A percentile compares a stretch with the other conserved stretches of the same genome.
phyloP scores from a whole-genome alignment of 495 filamentous ascomycete species.

The Aspergillus cristatus region DNA sequence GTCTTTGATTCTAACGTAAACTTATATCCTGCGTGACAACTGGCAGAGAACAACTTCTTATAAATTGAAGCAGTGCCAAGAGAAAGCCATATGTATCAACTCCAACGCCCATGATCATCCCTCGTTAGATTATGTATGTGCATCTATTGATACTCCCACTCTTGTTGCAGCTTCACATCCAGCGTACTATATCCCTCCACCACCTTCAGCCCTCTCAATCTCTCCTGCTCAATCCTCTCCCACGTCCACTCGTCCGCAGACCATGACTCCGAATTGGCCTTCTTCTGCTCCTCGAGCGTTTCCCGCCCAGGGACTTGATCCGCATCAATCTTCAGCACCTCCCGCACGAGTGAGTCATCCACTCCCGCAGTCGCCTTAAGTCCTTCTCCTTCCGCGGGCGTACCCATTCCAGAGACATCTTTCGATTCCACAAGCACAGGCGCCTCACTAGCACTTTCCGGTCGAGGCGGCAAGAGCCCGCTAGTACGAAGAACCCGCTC shows the following conservation, averaged over 20 bases:
- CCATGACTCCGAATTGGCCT: conserved; percentile 28
- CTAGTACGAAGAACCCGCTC: conserved; percentile 62
- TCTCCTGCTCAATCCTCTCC: conserved; percentile 48
- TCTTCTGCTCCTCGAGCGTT: conserved; percentile 22
- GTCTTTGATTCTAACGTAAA: too few relatives aligned
- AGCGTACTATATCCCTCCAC: conserved; percentile 43
- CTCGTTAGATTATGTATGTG: too few relatives aligned
- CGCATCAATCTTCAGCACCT: conserved; percentile 26
- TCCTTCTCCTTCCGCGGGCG: conserved; percentile 25
- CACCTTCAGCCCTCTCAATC: conserved; percentile 43
- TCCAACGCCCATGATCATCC: too few relatives aligned
- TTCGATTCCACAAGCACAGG: conserved; percentile 5
- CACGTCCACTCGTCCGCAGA: conserved; percentile 40
- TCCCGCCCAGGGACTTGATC: conserved; percentile 19
- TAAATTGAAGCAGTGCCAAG: too few relatives aligned
- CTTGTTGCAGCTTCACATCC: conserved; percentile 35
- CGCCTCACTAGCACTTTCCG: conserved; percentile 7
- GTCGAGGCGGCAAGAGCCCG: conserved; percentile 47
- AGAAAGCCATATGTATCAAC: too few relatives aligned
- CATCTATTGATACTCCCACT: conserved; percentile 25
- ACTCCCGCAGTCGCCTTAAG: conserved; percentile 18
- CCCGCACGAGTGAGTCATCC: conserved; percentile 28
- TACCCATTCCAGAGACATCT: conserved; percentile 27
- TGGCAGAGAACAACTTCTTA: too few relatives aligned
- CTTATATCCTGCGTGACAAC: too few relatives aligned